phyloP scores from a whole-genome alignment of 2,329 filamentous ascomycete genomes.

The Neonectria punicea region DNA sequence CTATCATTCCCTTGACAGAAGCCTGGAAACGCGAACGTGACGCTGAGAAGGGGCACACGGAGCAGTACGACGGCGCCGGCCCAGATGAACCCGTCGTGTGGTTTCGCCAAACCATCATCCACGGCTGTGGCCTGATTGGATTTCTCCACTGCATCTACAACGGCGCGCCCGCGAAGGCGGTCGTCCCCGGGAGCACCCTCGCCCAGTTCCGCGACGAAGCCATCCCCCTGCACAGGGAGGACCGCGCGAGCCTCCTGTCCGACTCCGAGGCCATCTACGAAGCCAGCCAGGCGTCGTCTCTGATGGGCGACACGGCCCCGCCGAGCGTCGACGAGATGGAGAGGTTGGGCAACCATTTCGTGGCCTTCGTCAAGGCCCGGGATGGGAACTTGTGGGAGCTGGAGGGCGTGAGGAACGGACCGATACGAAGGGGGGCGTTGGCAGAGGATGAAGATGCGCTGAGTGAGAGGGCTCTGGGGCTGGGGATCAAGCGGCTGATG shows the following conservation, averaged over 20 bases:
- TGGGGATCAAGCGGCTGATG: slow-evolving; percentile 25
- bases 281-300: slow-evolving; percentile 9
- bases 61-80: slow-evolving; percentile 15
- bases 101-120: slow-evolving; percentile 79
- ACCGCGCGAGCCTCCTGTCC: slow-evolving; percentile 3
- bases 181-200: slow-evolving; percentile 36
- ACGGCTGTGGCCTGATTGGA: slow-evolving; percentile 76
- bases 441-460: slow-evolving; percentile 21
- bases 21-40: slow-evolving; percentile 69
- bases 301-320: slow-evolving; percentile 13
- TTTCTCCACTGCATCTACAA: slow-evolving; percentile 73
- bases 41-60: neutral
- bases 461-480: slow-evolving; percentile 15
- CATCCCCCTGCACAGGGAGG: slow-evolving; percentile 53
- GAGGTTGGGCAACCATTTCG: slow-evolving; percentile 17
- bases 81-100: slow-evolving; percentile 62
- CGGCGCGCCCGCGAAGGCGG: slow-evolving; percentile 52
- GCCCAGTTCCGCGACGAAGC: slow-evolving; percentile 71
- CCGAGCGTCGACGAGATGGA: neutral
- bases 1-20: slow-evolving; percentile 82
- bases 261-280: slow-evolving; percentile 1
- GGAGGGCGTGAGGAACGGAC: slow-evolving; percentile 28
- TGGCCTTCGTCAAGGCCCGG: slow-evolving; percentile 22
- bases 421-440: slow-evolving; percentile 19
- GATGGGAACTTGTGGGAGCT: slow-evolving; percentile 30